Evolutionary conservation across 2,329 filamentous ascomycete species (phyloP), one percentile per base, ranked within the genome.

Genomic region (Epichloe brachyelytri): DNA sequence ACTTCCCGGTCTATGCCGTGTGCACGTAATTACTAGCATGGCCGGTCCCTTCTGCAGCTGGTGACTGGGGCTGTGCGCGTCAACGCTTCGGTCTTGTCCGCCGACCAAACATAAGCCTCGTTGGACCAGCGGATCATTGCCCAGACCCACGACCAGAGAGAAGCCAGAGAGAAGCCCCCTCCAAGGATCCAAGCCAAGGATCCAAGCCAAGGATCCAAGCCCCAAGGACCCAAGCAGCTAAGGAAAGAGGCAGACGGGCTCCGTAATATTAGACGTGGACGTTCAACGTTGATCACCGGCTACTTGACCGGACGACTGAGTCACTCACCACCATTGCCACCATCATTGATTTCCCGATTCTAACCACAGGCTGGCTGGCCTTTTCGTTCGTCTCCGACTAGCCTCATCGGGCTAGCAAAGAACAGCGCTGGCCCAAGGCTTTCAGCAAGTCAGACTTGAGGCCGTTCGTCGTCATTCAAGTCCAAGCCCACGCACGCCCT

Each of bases 381-480:
- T 8, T 38, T 38, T 38, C 12, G 14, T 6, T 8, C 17, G 40
- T 22, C 19, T 43, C 19, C 12, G 15, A 20, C 36, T 43, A 37
- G 39, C 38, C 26, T 14, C 33, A 15, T 43, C 36, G 47, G 11
- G 26, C 17, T 19, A 30, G 26, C 26, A 49, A 17, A 44, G 10
- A 20, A 5, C 17, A 36, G 33, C 11, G 34, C 19, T 38, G 26
- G 14, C 41, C 30, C 41, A 38, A 50, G 48, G 40, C 48, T 45
- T 33, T 40, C 48, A 46, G 48, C 48, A 50, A 50, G 48, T 34
- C 48, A 50, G 43, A 50, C 30, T 50, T 4, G 22, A n/a, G 14
- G 36, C 36, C 36, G 12, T 8, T 38, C 36, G 30, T 30, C 30
- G 8, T 11, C 3, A 11, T 30, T 11, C 30, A 4, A 30, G 10